Conservation (phyloP, 371 early-diverging fungal species). For the Smittium culicis region DNA sequence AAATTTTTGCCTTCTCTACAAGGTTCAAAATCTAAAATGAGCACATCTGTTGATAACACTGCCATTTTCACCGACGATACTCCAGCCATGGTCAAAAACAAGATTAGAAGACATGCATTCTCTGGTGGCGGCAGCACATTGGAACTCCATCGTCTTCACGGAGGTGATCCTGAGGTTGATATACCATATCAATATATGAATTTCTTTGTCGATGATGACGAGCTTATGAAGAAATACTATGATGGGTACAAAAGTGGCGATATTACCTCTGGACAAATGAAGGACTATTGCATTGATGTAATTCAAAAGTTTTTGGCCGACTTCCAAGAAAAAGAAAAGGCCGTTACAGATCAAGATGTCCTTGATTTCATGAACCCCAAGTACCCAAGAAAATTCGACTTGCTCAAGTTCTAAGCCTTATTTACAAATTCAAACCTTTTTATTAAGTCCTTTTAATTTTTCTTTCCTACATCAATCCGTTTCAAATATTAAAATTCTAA, state of each 20-base stretch:
- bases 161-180: slow-evolving; percentile 97
- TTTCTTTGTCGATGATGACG: slow-evolving; percentile 96
- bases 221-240: slow-evolving; percentile 61
- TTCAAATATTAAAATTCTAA: too few relatives aligned
- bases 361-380: slow-evolving; percentile 47
- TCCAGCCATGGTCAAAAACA: slow-evolving; percentile 90
- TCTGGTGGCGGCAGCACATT: slow-evolving; percentile 91
- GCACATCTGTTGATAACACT: slow-evolving; percentile 77
- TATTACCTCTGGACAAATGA: slow-evolving; percentile 85
- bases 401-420: too few relatives aligned
- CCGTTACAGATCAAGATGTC: slow-evolving; percentile 49
- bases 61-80: slow-evolving; percentile 96
- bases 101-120: slow-evolving; percentile 96
- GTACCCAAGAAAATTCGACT: slow-evolving; percentile 22
- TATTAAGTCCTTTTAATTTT: too few relatives aligned
- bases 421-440: too few relatives aligned
- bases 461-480: too few relatives aligned
- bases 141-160: slow-evolving; percentile 77
- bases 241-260: slow-evolving; percentile 76
- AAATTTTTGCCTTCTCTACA: slow-evolving; percentile 97
- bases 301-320: slow-evolving; percentile 70
- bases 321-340: slow-evolving; percentile 67
- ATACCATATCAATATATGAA: slow-evolving; percentile 92
- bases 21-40: slow-evolving; percentile 98
- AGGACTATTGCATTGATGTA: slow-evolving; percentile 81